Conservation (phyloP, 345 rosid species). For the Turnera subulata region DNA sequence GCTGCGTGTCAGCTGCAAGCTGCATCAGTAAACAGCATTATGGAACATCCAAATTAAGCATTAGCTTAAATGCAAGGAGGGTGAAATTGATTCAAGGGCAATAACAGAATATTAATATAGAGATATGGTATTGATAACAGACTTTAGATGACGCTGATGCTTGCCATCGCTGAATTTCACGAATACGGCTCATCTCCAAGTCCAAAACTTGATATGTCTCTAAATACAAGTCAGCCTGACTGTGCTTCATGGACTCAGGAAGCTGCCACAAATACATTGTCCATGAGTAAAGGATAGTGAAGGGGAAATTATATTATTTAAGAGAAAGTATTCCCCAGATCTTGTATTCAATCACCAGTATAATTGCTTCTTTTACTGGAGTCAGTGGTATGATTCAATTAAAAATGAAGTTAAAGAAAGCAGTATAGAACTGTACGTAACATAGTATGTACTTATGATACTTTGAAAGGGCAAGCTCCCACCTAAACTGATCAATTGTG, state of each 20-base stretch:
- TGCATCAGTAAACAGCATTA: constrained; percentile 38
- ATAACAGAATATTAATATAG: background rate
- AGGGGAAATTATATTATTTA: background rate
- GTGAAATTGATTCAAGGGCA: background rate
- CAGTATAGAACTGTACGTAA: background rate
- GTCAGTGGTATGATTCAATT: background rate
- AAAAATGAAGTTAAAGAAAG: background rate
- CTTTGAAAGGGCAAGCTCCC: background rate
- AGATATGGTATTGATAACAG: constrained; percentile 12
- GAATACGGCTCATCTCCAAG: constrained; percentile 95
- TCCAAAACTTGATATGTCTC: constrained; percentile 99
- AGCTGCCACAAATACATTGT: constrained; percentile 37
- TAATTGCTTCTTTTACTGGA: too few relatives aligned
- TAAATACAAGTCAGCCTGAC: constrained; percentile 92
- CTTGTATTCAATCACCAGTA: too few relatives aligned
- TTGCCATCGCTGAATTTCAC: constrained; percentile 98
- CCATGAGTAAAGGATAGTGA: too few relatives aligned
- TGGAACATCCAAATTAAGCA: constrained; percentile 1
- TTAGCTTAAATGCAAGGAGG: constrained; percentile 2
- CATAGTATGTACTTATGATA: background rate
- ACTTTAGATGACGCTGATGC: constrained; percentile 91
- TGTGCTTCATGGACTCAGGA: constrained; percentile 97
- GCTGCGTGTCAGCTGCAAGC: constrained; percentile 99
- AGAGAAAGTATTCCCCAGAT: background rate
- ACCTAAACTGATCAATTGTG: too few relatives aligned